Base-by-base conservation (phyloP, 306 rosid species). In the Abrus precatorius region DNA sequence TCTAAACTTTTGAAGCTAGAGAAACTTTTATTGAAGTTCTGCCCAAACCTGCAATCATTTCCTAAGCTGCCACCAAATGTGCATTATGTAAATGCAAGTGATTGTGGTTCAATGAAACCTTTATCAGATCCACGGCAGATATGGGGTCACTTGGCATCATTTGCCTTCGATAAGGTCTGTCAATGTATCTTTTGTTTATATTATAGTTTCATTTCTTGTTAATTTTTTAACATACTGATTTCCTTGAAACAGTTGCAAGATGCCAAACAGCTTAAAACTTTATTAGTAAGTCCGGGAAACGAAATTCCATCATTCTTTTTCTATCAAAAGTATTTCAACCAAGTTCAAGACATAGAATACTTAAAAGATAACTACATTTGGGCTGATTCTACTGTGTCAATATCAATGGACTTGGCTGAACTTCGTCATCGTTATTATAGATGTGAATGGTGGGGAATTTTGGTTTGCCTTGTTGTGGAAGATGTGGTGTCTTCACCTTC, bases 371-470 rank as follows among this genome's bases (percentile, higher is more conserved):
- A 44, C 78, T 74, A 78, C 68, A 78, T 68, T 30, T 44, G 69
- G 82, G 68, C 48, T 10, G 82, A 54, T 33, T 78, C 82, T 9
- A 43, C 76, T 6, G 49, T 55, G 32, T 78, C 76, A 68, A 52
- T 78, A 67, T 43, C 56, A 0, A 11, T 68, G 62, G 68, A 78
- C 47, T 30, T 78, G 20, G 76, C 76, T 67, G 56, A 68, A 9
- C 14, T 55, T 78, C 74, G 50, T 44, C 56, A 34, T 3, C 74
- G 45, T 57, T 57, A 74, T 59, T 27, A 59, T 57, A 74, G 33
- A 57, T 54, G 56, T 78, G 82, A 78, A 32, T 78, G 75, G 68
- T 67, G 82, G 76, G 82, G 82, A 44, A n/a, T 68, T 44, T 70
- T 70, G 32, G 82, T 68, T 4, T 78, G 38, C 68, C 76, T 78